Conservation (phyloP, 2,329 filamentous ascomycete genomes). For the Colletotrichum sidae region DNA sequence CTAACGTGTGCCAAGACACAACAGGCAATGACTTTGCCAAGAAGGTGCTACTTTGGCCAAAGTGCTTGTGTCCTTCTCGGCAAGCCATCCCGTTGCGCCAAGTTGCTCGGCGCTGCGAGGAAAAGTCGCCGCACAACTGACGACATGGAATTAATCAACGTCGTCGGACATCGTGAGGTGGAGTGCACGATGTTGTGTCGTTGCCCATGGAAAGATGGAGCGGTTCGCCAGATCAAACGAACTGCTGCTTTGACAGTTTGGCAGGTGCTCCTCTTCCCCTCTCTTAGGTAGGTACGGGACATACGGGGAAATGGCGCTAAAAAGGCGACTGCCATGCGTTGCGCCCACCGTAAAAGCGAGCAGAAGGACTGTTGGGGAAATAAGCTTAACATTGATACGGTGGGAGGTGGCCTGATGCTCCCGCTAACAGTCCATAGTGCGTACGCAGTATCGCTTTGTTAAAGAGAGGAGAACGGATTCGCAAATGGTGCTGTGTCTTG, state of each 20-base stretch:
- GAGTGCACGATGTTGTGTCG: neutral
- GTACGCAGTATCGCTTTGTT: neutral
- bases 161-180: too few relatives aligned
- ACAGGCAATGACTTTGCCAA: conserved; percentile 33
- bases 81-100: conserved; percentile 37
- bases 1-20: conserved; percentile 31
- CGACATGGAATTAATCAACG: conserved; percentile 2
- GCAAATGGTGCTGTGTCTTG: neutral
- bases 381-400: conserved; percentile 31
- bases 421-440: conserved; percentile 6
- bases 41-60: conserved; percentile 3
- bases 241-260: conserved; percentile 27
- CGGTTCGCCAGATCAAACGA: conserved; percentile 30
- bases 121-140: conserved; percentile 32
- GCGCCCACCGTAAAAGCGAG: conserved; percentile 26
- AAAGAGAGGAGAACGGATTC: neutral
- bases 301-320: conserved; percentile 8
- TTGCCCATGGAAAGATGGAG: conserved; percentile 1
- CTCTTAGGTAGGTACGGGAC: conserved; percentile 10
- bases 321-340: neutral
- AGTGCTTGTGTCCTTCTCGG: conserved; percentile 36
- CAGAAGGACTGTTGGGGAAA: conserved; percentile 18
- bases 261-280: conserved; percentile 11
- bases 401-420: conserved; percentile 8
- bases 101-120: conserved; percentile 36